Evolutionary conservation across 257 asterid species (phyloP), one percentile per base, ranked within the genome.

Genomic region (Plantago ovata): DNA sequence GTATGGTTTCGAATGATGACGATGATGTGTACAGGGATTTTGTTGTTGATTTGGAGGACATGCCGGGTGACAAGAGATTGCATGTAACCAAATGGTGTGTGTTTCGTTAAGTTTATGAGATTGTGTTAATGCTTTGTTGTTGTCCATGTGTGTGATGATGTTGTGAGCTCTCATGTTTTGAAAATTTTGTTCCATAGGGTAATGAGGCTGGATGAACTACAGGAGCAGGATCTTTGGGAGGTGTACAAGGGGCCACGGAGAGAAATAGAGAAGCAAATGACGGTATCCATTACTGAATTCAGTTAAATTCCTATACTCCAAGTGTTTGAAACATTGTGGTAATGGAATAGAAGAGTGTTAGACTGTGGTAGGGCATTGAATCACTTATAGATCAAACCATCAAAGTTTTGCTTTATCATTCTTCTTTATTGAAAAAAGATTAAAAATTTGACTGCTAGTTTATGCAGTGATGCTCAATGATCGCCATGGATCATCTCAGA

Each of bases 81-180:
- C 97, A 89, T 71, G 76, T 75, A 63, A 86, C 96, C 50, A 89
- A 82, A 72, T 93, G 98, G 98, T 90, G 82, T 72, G 82, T 76
- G 61, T 64, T 48, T 40, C 21, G 52, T 20, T 66, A 46, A 53
- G 56, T 33, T 18, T 12, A 38, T 62, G 43, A 65, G 49, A 70
- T 56, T 43, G 40, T 63, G 48, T 58, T 23, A 14, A 15, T 54
- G 60, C 28, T 54, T 54, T 67, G 0, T 60, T 38, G 41, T 64
- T 44, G 68, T 49, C 66, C 55, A 0, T 64, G 14, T 47, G 18
- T 53, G n/a, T n/a, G n/a, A n/a, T n/a, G 77, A 12, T 46, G 12
- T 47, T 43, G 40, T 42, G 43, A 70, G 50, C 14, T 60, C 55
- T 68, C 33, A 62, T 22, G 46, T 61, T 63, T 69, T 45, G 33